Evolutionary conservation across 2,329 filamentous ascomycete genomes (phyloP).

Genomic region (Trichoderma sp.): DNA sequence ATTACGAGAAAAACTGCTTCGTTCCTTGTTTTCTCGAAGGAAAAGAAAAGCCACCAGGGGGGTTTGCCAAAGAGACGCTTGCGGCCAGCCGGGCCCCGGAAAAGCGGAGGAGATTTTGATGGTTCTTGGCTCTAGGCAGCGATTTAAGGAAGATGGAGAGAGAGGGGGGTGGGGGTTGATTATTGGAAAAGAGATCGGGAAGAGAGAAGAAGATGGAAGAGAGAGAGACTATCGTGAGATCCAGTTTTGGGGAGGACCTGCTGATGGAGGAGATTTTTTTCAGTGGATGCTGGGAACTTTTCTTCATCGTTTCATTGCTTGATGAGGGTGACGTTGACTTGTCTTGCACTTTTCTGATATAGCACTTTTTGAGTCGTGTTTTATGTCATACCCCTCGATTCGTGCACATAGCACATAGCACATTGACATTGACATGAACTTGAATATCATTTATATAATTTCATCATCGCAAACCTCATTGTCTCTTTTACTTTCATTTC

Average conservation of each 20-base stretch:
- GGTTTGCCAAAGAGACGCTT: background rate
- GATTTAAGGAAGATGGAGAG: background rate
- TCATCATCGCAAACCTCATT: background rate
- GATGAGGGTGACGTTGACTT: background rate
- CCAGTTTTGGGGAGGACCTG: conserved; percentile 9
- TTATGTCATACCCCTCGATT: background rate
- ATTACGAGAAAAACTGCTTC: conserved; percentile 19
- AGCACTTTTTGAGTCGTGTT: too few species aligned
- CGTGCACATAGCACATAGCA: too few species aligned
- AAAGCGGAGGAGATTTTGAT: conserved; percentile 24
- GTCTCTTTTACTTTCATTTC: background rate
- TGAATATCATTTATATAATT: conserved; percentile 4
- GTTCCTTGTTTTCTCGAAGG: background rate
- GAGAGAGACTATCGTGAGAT: conserved; percentile 23
- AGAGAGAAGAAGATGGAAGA: background rate
- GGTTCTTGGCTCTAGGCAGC: conserved; percentile 16
- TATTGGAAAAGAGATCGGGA: background rate
- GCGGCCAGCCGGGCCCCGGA: conserved; percentile 7
- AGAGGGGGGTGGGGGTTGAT: background rate
- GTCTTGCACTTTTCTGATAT: background rate
- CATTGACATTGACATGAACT: too few species aligned
- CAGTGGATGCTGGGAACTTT: conserved; percentile 19
- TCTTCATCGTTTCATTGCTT: conserved; percentile 3
- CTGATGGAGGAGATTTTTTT: conserved; percentile 17
- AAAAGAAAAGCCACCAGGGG: conserved; percentile 7